Base-by-base conservation (phyloP, 805 yeast genomes). In the Saturnispora sekii region DNA sequence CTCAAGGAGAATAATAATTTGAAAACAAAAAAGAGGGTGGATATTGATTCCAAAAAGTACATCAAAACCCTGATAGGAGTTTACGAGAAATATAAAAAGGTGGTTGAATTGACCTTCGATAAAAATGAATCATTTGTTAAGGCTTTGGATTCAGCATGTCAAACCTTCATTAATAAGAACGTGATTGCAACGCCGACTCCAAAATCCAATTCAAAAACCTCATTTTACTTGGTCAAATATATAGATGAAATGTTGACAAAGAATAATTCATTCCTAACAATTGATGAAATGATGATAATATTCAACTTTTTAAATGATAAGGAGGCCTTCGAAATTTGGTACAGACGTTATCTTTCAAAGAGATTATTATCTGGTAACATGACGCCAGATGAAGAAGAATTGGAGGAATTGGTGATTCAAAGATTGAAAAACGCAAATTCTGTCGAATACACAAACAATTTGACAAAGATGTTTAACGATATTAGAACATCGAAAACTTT, bases 391-490 rank as follows among this genome's bases (percentile, higher is more conserved):
- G 81, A 87, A 32, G 95, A 85, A 47, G 90, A 83, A 51, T 75
- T 79, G 51, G 99, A 93, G 66, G 90, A 86, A 53, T 66, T 76
- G 47, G 79, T 93, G 51, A 86, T 93, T 49, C 86, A 87, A 56
- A 77, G 84, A 56, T 73, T 93, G 52, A 94, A 88, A 61, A 83
- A 84, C 47, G 95, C 84, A 48, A 90, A 93, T 63, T 87, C 95
- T 15, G 72, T 81, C 60, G 97, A 93, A 59, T 93, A 90, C 62
- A 89, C 97, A 1, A 81, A 86, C 44, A 90, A 89, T 62, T 84
- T 93, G 63, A 84, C 95, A 17, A 85, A 88, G 55, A 93, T 93
- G 99, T 89, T 93, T 62, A 84, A 83, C 60, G 98, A 93, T 65
- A 86, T 93, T 70, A 76, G 83, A 54, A 76, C 90, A 3, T 85